A percentile compares a stretch with the other conserved stretches of the same genome.
phyloP scores from a whole-genome alignment of 2,329 filamentous ascomycete species.

The Fusarium succisae region DNA sequence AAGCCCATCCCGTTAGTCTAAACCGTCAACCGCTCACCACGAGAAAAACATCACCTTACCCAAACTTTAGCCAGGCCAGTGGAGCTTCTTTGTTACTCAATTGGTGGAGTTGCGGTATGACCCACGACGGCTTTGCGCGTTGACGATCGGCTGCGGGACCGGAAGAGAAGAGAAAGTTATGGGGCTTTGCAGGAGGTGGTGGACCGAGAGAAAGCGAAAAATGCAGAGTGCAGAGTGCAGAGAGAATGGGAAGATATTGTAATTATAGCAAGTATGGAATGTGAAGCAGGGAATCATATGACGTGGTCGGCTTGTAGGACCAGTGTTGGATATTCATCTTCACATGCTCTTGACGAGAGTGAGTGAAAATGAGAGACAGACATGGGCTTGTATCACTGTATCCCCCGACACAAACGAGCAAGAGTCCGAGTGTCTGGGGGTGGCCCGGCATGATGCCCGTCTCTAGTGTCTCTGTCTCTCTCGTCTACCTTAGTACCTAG shows the following conservation, averaged over 20 bases:
- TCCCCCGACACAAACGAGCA: neutral
- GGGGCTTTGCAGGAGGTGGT: neutral
- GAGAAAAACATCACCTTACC: slow-evolving; percentile 25
- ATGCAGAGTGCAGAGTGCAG: neutral
- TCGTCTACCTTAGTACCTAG: neutral
- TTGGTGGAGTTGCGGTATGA: neutral
- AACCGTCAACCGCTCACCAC: slow-evolving; percentile 7
- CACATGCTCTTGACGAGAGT: slow-evolving; percentile 18
- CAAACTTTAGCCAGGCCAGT: slow-evolving; percentile 10
- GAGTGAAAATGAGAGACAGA: slow-evolving; percentile 9
- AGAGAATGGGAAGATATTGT: neutral
- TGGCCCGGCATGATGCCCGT: neutral
- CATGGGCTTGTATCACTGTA: slow-evolving; percentile 12
- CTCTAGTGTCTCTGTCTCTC: neutral
- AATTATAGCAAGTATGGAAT: neutral
- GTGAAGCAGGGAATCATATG: slow-evolving; percentile 26
- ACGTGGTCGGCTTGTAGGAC: slow-evolving; percentile 16
- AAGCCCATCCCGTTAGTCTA: slow-evolving; percentile 7
- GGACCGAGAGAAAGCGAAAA: slow-evolving; percentile 11
- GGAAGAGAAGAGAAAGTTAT: slow-evolving; percentile 15
- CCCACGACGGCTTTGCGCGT: neutral
- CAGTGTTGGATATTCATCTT: slow-evolving; percentile 16
- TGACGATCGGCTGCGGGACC: slow-evolving; percentile 16
- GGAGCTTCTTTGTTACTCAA: neutral
- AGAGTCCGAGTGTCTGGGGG: slow-evolving; percentile 15